Conservation (phyloP, 1,284 basidiomycete species). For the Cryptococcus neoformans region DNA sequence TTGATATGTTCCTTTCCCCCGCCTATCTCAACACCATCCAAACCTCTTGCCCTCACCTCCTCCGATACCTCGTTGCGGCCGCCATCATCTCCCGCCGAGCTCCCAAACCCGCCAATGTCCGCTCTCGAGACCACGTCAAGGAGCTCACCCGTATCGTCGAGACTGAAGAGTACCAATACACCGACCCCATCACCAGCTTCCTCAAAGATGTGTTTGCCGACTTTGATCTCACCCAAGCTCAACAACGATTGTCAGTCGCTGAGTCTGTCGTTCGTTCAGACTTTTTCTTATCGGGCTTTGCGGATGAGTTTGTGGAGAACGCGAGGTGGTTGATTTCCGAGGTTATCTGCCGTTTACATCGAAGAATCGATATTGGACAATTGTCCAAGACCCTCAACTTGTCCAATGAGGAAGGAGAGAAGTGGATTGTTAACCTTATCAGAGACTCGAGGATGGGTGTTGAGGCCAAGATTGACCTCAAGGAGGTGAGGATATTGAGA, state of each 20-base stretch:
- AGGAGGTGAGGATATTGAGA: constrained; percentile 60
- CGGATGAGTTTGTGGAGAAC: constrained; percentile 92
- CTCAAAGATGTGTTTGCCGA: constrained; percentile 90
- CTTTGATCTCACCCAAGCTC: constrained; percentile 87
- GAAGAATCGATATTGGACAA: constrained; percentile 91
- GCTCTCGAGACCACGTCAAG: constrained; percentile 68
- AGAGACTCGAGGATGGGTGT: constrained; percentile 93
- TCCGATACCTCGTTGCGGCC: constrained; percentile 91
- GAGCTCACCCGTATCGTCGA: constrained; percentile 88
- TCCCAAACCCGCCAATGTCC: constrained; percentile 31
- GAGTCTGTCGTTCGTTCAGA: constrained; percentile 84
- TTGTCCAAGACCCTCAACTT: constrained; percentile 90
- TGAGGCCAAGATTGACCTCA: constrained; percentile 95
- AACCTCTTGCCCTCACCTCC: constrained; percentile 90
- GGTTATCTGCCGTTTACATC: constrained; percentile 96
- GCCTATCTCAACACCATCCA: constrained; percentile 99
- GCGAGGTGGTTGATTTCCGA: constrained; percentile 93
- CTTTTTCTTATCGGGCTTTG: constrained; percentile 89
- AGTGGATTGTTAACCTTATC: constrained; percentile 99
- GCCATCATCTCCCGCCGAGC: constrained; percentile 85
- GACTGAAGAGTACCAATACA: constrained; percentile 91
- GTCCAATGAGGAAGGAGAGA: constrained; percentile 89
- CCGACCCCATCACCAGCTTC: constrained; percentile 91
- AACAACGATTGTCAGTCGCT: constrained; percentile 73
- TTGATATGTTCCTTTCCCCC: constrained; percentile 94